Base-by-base conservation (phyloP, 2,329 filamentous ascomycete genomes). In the Chaetomiaceae sp. region DNA sequence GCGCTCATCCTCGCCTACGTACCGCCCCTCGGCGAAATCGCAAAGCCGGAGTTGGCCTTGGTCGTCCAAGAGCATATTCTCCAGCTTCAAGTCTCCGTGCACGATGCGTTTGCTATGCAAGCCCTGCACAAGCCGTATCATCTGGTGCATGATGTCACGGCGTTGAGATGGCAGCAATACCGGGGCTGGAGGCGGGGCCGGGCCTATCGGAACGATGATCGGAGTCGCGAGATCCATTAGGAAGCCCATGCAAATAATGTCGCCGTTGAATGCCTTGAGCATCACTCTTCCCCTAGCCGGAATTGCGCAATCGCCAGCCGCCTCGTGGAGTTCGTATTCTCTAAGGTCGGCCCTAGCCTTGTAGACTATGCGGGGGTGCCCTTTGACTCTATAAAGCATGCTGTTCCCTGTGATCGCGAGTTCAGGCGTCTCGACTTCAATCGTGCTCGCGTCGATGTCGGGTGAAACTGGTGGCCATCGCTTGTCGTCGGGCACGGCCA, bases 91-190 rank as follows among this genome's bases (percentile, higher is more conserved):
- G 18, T 43, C 37, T 13, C 43, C 44, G 30, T 53, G 50, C 3
- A 53, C n/a, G 37, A 53, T 48, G 43, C 37, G 8, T 30, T 36
- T 53, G 20, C 23, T 29, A 7, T 53, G 50, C 27, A 53, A 42
- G 20, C 20, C 27, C 37, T 48, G 27, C 1, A 47, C 21, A 5
- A 11, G 3, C 5, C 21, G 30, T 4, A 53, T 29, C 50, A 53
- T 53, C 37, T 53, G 43, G 43, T 48, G 36, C 27, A 47, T 47
- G 21, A 50, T 37, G 11, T 37, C 40, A 5, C 48, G 38, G 40
- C 32, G 38, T 46, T 10, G 46, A 11, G 32, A 21, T 29, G 23
- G 33, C 33, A 23, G 23, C 23, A 47, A 11, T 11, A 20, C 27
- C 29, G 13, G 10, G 43, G 43, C 20, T 9, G 20, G 43, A 21